Percentiles rank a stretch among this genome's conserved stretches.
These are phyloP conservation scores for Pezizomycotina sp. DNA, from an alignment of 2,329 filamentous ascomycete species.

Conservation along the genomic window DNA sequence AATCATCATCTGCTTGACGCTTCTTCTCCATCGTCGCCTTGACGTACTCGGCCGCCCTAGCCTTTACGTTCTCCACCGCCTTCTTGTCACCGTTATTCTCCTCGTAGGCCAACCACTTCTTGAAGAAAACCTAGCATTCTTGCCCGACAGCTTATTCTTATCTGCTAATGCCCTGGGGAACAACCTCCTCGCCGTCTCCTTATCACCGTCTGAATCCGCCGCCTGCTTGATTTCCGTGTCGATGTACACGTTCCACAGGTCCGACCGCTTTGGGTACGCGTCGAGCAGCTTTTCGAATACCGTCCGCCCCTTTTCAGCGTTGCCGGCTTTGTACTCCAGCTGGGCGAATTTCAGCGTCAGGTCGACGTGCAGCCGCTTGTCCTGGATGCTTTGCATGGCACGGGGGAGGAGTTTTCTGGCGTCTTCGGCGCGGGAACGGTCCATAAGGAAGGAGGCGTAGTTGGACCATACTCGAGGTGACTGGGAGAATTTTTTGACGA, in stretches of 20 bases:
- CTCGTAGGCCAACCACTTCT: slow-evolving; percentile 83
- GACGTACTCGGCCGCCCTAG: slow-evolving; percentile 54
- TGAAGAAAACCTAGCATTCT: slow-evolving; percentile 76
- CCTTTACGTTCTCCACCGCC: slow-evolving; percentile 52
- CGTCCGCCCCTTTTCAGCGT: slow-evolving; percentile 79
- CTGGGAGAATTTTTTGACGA: slow-evolving; percentile 74
- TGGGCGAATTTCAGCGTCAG: slow-evolving; percentile 78
- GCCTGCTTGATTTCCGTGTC: slow-evolving; percentile 58
- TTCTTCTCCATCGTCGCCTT: slow-evolving; percentile 34
- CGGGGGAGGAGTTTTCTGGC: slow-evolving; percentile 64
- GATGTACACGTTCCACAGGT: slow-evolving; percentile 82
- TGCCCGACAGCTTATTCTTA: slow-evolving; percentile 55
- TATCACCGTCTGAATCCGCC: slow-evolving; percentile 40
- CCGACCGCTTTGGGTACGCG: slow-evolving; percentile 73
- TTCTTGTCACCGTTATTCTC: slow-evolving; percentile 53
- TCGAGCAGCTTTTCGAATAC: slow-evolving; percentile 79
- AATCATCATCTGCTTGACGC: slow-evolving; percentile 19
- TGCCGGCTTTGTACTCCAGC: slow-evolving; percentile 80
- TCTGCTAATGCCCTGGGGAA: slow-evolving; percentile 63
- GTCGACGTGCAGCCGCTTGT: slow-evolving; percentile 46
- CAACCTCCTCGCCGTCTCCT: slow-evolving; percentile 48
- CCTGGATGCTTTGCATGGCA: slow-evolving; percentile 63
- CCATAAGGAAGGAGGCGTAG: slow-evolving; percentile 73
- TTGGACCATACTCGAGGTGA: slow-evolving; percentile 76
- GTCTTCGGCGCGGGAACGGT: slow-evolving; percentile 55